These are phyloP conservation scores for Periconia sp. DNA, from an alignment of 2,329 filamentous ascomycete genomes.

Conservation along the genomic window DNA sequence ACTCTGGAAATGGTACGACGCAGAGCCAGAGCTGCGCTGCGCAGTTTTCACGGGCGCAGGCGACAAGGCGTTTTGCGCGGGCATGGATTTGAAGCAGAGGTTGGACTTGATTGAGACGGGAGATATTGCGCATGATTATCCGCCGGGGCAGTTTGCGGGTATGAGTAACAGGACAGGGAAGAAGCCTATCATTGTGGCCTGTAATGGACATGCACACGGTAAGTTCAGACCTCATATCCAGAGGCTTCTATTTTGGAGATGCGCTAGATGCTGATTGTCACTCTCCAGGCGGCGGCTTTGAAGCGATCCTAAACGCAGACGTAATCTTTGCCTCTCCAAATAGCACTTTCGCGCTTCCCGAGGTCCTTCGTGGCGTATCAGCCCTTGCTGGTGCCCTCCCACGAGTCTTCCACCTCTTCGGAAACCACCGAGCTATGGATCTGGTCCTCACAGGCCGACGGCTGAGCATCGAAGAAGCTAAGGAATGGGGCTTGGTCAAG, in stretches of 20 bases:
- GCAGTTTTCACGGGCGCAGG: slow-evolving; percentile 54
- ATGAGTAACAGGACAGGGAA: slow-evolving; percentile 32
- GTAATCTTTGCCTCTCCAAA: slow-evolving; percentile 57
- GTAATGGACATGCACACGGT: slow-evolving; percentile 32
- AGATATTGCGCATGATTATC: slow-evolving; percentile 25
- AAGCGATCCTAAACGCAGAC: slow-evolving; percentile 59
- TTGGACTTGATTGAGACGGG: slow-evolving; percentile 18
- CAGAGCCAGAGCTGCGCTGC: slow-evolving; percentile 49
- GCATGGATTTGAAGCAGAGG: slow-evolving; percentile 55
- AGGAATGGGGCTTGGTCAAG: slow-evolving; percentile 43
- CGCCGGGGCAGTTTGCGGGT: slow-evolving; percentile 23
- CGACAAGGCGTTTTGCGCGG: slow-evolving; percentile 58
- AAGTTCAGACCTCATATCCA: slow-evolving; percentile 42
- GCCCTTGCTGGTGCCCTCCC: slow-evolving; percentile 57
- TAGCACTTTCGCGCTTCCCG: slow-evolving; percentile 57
- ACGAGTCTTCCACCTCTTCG: slow-evolving; percentile 51
- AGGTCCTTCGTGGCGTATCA: slow-evolving; percentile 57
- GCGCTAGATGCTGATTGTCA: slow-evolving; percentile 13
- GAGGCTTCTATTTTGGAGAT: slow-evolving; percentile 44
- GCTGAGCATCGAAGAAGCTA: slow-evolving; percentile 48
- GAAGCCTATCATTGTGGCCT: slow-evolving; percentile 29
- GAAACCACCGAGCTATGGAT: slow-evolving; percentile 54
- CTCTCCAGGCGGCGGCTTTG: slow-evolving; percentile 58
- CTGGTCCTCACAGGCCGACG: slow-evolving; percentile 53
- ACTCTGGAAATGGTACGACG: slow-evolving; percentile 58